Percentiles rank a stretch among this genome's conserved stretches.
These are phyloP conservation scores for Phytopythium oedochilum DNA, from an alignment of 352 stramenopile species.

Conservation along the genomic window DNA sequence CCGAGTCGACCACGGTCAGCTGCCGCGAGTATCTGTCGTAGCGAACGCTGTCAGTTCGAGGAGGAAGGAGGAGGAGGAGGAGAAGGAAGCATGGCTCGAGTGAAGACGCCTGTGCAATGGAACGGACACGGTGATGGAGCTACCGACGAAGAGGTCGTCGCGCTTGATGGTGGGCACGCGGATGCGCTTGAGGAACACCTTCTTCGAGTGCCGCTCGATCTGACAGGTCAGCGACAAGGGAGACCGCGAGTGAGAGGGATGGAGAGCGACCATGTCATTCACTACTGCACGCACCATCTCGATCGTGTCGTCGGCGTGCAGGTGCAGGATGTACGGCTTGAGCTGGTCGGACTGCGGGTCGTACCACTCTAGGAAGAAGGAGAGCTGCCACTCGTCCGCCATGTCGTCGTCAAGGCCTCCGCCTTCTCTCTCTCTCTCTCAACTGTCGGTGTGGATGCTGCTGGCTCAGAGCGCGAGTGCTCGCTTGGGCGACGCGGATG, in stretches of 20 bases:
- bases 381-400: conserved; percentile 55
- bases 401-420: conserved; percentile 15
- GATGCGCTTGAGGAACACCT: conserved; percentile 78
- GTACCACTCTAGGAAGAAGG: conserved; percentile 78
- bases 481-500: too few species aligned
- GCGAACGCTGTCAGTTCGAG: neutral
- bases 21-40: conserved; percentile 61
- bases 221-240: neutral
- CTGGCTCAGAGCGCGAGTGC: neutral
- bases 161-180: conserved; percentile 59
- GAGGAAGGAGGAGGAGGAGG: neutral
- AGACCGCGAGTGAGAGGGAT: too few species aligned
- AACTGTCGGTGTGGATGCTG: neutral
- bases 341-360: conserved; percentile 65
- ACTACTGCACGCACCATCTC: conserved; percentile 42
- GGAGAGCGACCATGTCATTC: too few species aligned
- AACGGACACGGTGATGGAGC: conserved; percentile 62
- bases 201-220: conserved; percentile 56
- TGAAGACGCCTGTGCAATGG: too few species aligned
- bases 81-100: neutral
- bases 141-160: conserved; percentile 63
- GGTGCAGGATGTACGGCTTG: conserved; percentile 73
- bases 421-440: neutral
- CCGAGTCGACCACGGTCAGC: conserved; percentile 56
- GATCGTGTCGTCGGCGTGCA: conserved; percentile 63